A percentile compares a stretch with the other conserved stretches of the same genome.
phyloP scores from a whole-genome alignment of 768 basidiomycete genomes.

The Phanerochaete sordida region DNA sequence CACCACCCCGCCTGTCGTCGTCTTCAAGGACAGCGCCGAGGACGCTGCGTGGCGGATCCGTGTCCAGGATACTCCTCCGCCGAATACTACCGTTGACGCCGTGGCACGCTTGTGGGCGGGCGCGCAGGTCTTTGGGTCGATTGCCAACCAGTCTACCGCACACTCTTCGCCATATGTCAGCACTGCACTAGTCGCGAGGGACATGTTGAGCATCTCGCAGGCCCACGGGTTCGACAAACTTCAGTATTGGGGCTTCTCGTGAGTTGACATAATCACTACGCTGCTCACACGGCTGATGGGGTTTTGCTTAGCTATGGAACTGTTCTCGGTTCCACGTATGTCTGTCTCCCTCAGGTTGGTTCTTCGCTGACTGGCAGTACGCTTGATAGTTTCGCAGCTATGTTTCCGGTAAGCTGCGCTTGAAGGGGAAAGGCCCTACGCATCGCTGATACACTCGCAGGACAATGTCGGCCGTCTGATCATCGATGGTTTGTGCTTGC shows the following conservation, averaged over 20 bases:
- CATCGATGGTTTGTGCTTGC: background rate
- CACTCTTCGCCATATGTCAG: conserved; percentile 16
- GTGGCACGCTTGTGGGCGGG: background rate
- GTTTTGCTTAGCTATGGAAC: conserved; percentile 17
- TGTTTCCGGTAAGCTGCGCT: conserved; percentile 23
- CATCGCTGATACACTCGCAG: no score
- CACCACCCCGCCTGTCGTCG: background rate
- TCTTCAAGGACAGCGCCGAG: conserved; percentile 3
- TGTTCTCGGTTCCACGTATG: conserved; percentile 16
- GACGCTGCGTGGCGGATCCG: conserved; percentile 2
- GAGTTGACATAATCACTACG: no score
- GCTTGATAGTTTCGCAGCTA: conserved; percentile 23
- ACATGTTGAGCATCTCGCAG: conserved; percentile 28
- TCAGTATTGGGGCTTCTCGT: conserved; percentile 28
- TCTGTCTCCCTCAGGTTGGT: background rate
- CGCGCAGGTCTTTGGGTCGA: background rate
- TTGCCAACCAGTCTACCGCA: background rate
- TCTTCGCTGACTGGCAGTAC: no score
- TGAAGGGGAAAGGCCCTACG: no score
- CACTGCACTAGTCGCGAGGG: conserved; percentile 27
- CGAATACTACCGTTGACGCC: background rate
- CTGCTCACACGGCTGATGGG: background rate
- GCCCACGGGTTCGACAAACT: conserved; percentile 28
- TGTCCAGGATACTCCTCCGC: background rate
- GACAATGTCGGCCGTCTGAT: conserved; percentile 29